Evolutionary conservation across 352 stramenopile genomes (phyloP), one percentile per base, ranked within the genome.

Genomic region (Phytophthora multivora): DNA sequence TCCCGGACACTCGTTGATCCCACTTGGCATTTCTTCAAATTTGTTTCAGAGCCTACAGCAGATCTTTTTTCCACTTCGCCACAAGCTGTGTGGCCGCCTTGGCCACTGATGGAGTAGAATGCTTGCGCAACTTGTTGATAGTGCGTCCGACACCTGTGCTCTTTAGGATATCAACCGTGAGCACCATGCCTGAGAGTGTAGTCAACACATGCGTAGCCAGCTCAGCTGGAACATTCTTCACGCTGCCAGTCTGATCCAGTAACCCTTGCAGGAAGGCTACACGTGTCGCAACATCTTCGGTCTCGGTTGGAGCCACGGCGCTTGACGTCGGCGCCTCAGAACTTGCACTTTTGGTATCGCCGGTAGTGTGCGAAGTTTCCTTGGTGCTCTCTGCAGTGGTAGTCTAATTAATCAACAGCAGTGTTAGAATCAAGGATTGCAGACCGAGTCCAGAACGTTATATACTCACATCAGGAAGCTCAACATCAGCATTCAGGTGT

Each of bases 101-200:
- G 15, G 85, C 79, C 8, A 96, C 87, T 1, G 84, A 60, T 5
- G 85, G 62, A 25, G 71, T 67, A 16, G 69, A 56, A 38, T 96
- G 87, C 64, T 96, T 96, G 39, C 86, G 80, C 18, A 96, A 68
- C 58, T 96, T 96, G 73, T 94, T 94, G 67, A 96, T 93, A 43
- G 85, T 87, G 41, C 83, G 80, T 1, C 87, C 87, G 15, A 96
- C 52, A 51, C 87, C 87, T 19, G 87, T 96, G 47, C 51, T 76
- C 64, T 96, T 96, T 38, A 96, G 68, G 56, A 93, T 90, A 55
- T 94, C 85, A 49, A 96, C 84, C 45, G 75, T 94, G 33, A 96
- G 72, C 48, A 70, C 60, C 74, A 96, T 81, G 35, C 57, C 75
- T 30, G 77, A 64, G 19, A 96, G 83, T 18, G 79, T 90, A 26